Conservation (phyloP, 176 grass and related monocot species). For the Aegilops sharonensis region DNA sequence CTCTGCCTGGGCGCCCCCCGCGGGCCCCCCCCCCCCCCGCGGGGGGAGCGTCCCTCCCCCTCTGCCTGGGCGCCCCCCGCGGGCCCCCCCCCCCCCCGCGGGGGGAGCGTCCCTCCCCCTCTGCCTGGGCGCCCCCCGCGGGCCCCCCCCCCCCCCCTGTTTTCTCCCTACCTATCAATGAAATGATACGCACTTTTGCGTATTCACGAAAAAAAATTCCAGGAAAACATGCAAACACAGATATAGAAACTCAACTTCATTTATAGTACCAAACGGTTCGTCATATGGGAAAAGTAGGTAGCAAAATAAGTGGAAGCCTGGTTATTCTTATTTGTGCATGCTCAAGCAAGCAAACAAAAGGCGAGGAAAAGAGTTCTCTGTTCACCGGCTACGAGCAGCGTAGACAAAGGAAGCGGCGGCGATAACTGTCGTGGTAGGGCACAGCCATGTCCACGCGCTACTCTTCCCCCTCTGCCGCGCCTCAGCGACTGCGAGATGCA, state of each 20-base stretch:
- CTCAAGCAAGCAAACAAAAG: conserved; percentile 37
- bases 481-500: conserved; percentile 46
- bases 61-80: too few species aligned
- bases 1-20: too few species aligned
- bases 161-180: too few species aligned
- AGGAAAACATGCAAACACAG: neutral
- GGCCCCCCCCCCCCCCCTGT: too few species aligned
- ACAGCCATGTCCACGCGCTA: conserved; percentile 60
- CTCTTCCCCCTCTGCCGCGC: conserved; percentile 28
- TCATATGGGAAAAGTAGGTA: conserved; percentile 19
- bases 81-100: too few species aligned
- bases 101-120: too few species aligned
- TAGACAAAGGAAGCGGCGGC: conserved; percentile 75
- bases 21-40: too few species aligned
- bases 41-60: too few species aligned
- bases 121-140: too few species aligned
- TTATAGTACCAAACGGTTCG: conserved; percentile 24
- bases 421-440: conserved; percentile 47
- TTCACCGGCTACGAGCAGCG: conserved; percentile 53
- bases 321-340: conserved; percentile 40
- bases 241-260: conserved; percentile 16
- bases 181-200: too few species aligned
- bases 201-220: neutral
- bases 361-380: conserved; percentile 17
- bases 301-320: conserved; percentile 20